Evolutionary conservation across 331 rosid genomes (phyloP), one percentile per base, ranked within the genome.

Genomic region (Rosa hybrid): DNA sequence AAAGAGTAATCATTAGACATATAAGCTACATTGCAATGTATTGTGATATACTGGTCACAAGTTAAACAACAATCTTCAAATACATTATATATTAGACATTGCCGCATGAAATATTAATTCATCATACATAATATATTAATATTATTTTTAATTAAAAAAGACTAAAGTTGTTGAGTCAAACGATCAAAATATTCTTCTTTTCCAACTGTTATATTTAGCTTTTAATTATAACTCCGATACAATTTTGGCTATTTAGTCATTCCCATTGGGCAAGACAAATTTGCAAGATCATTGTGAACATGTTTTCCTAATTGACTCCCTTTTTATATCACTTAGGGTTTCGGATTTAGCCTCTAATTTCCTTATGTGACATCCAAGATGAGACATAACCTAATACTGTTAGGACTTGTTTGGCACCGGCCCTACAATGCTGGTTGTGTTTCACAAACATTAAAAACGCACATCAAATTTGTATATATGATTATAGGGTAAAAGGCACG

Each of bases 361-460:
- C 77, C 76, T 72, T 86, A 78, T 88, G 94, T 78, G 89, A 86
- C 74, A 51, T 84, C 87, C 78, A 78, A 86, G 77, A 73, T 76
- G 87, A 67, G 90, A 87, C 97, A 86, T 54, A 77, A 65, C 79
- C 81, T 78, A 86, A 80, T 76, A 81, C 71, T 48, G 67, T 10
- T 68, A 81, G 78, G 85, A 83, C 81, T 84, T 90, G 97, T 88
- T 91, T 73, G 84, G 88, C 42, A 90, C 81, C 59, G 74, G 65
- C 90, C 92, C 91, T 88, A 91, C 98, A 89, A 10, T 14, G 21
- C 73, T 84, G 73, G 90, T 80, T 87, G 89, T 86, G 87, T 82
- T 81, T 88, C 57, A 81, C 73, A 56, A 60, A 8, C 87, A 73
- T 78, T 46, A 46, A 68, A 68, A 3, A 2, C 21, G 11, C 21